Percentiles rank a stretch among this genome's conserved stretches.
Evolutionary conservation across 352 stramenopile genomes (phyloP).

Genomic region (Pythium myriotylum): DNA sequence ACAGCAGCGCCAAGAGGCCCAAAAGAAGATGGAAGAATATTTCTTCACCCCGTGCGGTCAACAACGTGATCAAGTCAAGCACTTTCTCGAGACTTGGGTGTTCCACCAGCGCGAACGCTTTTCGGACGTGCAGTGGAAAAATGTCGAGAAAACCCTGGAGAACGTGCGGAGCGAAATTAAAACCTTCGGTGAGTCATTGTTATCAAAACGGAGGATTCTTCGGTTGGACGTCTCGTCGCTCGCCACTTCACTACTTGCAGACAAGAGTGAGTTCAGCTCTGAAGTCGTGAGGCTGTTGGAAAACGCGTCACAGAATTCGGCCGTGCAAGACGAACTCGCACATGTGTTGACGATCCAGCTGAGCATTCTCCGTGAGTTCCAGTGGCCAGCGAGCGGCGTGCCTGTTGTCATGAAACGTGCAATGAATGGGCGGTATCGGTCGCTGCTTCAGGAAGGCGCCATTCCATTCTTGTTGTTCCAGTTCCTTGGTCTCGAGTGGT

Average conservation of each 20-base stretch:
- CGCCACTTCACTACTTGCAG: constrained; percentile 1
- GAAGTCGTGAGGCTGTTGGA: constrained; percentile 15
- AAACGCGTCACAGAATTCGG: constrained; percentile 4
- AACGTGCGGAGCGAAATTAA: background rate
- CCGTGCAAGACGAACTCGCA: constrained; percentile 9
- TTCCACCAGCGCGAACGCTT: constrained; percentile 11
- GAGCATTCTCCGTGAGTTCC: constrained; percentile 22
- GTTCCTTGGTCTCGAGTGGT: constrained; percentile 23
- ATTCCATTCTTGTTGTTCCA: constrained; percentile 28
- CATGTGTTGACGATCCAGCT: constrained; percentile 26
- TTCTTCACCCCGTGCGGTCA: constrained; percentile 22
- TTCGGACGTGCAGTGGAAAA: constrained; percentile 13
- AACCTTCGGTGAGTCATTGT: background rate
- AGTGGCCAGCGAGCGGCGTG: constrained; percentile 13
- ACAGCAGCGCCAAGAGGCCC: constrained; percentile 10
- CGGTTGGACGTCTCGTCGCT: constrained; percentile 5
- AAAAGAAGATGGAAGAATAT: constrained; percentile 21
- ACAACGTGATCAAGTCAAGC: background rate
- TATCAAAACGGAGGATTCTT: background rate
- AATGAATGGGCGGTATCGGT: constrained; percentile 24
- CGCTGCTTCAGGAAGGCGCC: constrained; percentile 24
- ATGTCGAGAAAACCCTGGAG: background rate
- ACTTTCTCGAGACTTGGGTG: constrained; percentile 16
- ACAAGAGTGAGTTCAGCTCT: constrained; percentile 13
- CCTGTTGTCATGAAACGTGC: constrained; percentile 24